Evolutionary conservation across 495 filamentous ascomycete species (phyloP).

Genomic region (Terfezia boudieri): DNA sequence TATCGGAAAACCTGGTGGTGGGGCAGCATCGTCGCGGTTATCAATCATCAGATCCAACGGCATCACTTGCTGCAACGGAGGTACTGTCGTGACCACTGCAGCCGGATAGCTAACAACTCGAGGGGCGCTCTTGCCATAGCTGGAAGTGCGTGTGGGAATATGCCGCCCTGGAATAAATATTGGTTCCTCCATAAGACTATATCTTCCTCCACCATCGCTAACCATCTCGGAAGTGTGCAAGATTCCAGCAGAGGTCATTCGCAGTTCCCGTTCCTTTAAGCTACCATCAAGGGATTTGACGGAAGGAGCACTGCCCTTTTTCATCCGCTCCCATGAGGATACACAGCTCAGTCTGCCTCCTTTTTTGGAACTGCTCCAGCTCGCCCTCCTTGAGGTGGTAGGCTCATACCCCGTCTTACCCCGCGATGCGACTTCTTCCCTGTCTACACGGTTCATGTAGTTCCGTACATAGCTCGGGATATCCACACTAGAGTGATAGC

Average conservation of each 20-base stretch:
- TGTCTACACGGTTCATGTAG: conserved; percentile 16
- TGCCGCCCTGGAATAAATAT: conserved; percentile 1
- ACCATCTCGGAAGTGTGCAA: background rate
- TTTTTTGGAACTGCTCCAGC: background rate
- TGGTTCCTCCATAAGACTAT: conserved; percentile 1
- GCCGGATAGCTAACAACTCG: background rate
- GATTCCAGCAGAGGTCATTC: conserved; percentile 11
- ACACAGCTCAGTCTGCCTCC: conserved; percentile 11
- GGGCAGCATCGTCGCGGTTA: background rate
- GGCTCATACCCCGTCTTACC: conserved; percentile 24
- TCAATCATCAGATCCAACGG: background rate
- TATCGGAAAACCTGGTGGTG: background rate
- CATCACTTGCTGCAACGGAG: background rate
- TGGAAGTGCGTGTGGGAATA: conserved; percentile 13
- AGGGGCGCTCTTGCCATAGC: conserved; percentile 13
- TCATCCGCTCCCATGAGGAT: conserved; percentile 15
- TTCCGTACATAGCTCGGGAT: conserved; percentile 19
- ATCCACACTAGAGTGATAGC: conserved; percentile 25
- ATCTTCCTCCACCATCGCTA: conserved; percentile 6
- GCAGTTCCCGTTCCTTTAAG: conserved; percentile 7
- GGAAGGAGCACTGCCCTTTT: conserved; percentile 6
- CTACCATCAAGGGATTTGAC: background rate
- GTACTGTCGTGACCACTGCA: background rate
- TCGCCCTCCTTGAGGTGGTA: background rate
- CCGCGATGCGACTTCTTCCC: conserved; percentile 30